Conservation (phyloP, 1,139 yeast species). For the Sugiyamaella castrensis region DNA sequence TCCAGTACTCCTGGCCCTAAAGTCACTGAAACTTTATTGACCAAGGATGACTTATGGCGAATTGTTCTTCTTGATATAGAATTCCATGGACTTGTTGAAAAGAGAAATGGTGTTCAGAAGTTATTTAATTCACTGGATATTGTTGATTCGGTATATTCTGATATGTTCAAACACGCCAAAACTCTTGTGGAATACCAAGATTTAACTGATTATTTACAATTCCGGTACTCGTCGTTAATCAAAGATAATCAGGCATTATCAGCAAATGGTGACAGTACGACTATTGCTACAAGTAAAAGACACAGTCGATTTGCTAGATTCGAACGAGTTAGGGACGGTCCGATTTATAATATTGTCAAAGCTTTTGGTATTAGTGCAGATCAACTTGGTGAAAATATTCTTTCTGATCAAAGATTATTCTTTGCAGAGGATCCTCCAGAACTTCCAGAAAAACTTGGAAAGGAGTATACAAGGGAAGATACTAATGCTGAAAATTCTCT, state of each 20-base stretch:
- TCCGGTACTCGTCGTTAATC: slow-evolving; percentile 72
- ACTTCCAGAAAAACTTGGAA: slow-evolving; percentile 64
- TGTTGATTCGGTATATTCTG: slow-evolving; percentile 61
- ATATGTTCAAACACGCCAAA: slow-evolving; percentile 52
- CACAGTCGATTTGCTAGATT: slow-evolving; percentile 71
- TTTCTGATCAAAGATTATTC: slow-evolving; percentile 67
- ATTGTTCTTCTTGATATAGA: slow-evolving; percentile 83
- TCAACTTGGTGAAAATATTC: slow-evolving; percentile 80
- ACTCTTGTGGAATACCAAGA: slow-evolving; percentile 84
- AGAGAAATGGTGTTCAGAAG: slow-evolving; percentile 60
- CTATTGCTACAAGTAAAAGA: slow-evolving; percentile 41
- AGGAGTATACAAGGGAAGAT: slow-evolving; percentile 39
- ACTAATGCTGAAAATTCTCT: slow-evolving; percentile 58
- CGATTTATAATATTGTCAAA: slow-evolving; percentile 63
- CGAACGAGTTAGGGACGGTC: slow-evolving; percentile 71
- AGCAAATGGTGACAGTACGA: slow-evolving; percentile 27
- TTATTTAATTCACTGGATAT: slow-evolving; percentile 54
- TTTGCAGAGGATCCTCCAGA: slow-evolving; percentile 64
- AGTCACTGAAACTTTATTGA: slow-evolving; percentile 44
- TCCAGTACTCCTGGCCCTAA: slow-evolving; percentile 39
- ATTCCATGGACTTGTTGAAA: slow-evolving; percentile 80
- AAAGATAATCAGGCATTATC: slow-evolving; percentile 40
- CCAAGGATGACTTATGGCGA: slow-evolving; percentile 80
- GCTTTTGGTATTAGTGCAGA: slow-evolving; percentile 76
- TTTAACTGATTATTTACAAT: slow-evolving; percentile 76